Base-by-base conservation (phyloP, 192 early-diverging fungal genomes). In the Coemansia reversa region DNA sequence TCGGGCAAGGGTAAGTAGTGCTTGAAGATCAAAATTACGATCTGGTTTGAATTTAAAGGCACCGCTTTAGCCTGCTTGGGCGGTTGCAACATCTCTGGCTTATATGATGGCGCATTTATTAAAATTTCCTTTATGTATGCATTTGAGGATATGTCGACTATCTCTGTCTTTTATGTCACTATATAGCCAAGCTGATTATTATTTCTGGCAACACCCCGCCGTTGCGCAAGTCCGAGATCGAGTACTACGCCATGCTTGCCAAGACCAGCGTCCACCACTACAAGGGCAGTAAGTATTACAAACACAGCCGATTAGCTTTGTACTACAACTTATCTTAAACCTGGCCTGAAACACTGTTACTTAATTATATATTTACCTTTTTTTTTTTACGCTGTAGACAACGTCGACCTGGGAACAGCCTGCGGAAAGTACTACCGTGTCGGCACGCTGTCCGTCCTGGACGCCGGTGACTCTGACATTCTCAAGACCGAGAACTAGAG, bases 231-330 rank as follows among this genome's bases (percentile, higher is more conserved):
- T 93, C 92, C 61, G 97, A 99, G 90, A 91, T 99, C 74, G 96
- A 99, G 88, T 99, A 99, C 94, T 99, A 99, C 89, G 97, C 97
- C 83, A 99, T 99, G 97, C 89, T 99, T 67, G 93, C 95, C 87
- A 99, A 99, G 91, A 98, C 97, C 78, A 88, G 88, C 87, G 97
- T 99, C 76, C 97, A 99, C 91, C 97, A 99, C 95, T 81, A 96
- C 91, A 83, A 84, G 77, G 96, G 96, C 78, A 95, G 91, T 94
- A 86, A 86, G 90, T 87, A 65, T 80, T 24, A 45, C 30, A 32
- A 7, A 32, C 30, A 7, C 30, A 32, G 30, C 30, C 7, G 30
- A 32, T 32, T 32, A 32, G 30, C 49, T 22, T 22, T 50, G 2
- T 2, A 50, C 49, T n/a, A 50, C 49, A 50, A 18, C 49, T 7